Evolutionary conservation across 1,284 basidiomycete genomes (phyloP), one percentile per base, ranked within the genome.

Genomic region (Fomitopsis pinicola): DNA sequence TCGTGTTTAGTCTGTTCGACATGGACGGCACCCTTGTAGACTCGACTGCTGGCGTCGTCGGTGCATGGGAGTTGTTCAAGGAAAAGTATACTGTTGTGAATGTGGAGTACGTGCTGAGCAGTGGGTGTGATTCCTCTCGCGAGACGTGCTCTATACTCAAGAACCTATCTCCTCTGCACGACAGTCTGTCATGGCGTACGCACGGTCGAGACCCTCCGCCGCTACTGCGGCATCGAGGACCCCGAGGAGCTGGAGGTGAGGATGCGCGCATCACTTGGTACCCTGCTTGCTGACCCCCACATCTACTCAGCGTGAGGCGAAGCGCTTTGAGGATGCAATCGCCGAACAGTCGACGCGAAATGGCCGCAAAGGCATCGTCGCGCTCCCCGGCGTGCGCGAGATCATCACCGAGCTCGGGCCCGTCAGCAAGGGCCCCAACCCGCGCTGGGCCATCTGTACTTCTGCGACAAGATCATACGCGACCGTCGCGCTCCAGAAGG

Each of bases 11-110:
- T 63, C 77, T 90, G 15, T 89, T 89, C 69, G 89, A 91, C 71
- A 91, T 91, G 89, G 89, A 90, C 71, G 89, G 89, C 60, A 92
- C 90, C 38, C 76, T 92, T 58, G 80, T 92, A 58, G 86, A 91
- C 72, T 89, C 87, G 36, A 89, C 87, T 17, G 81, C 82, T 38
- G 89, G 88, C 52, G 87, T 92, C 42, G 76, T 83, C n/a, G 89
- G 87, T 53, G 89, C 91, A 53, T 92, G 91, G 91, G 76, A 85
- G 58, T 70, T 77, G 3, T 91, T 92, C 72, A 78, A 79, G 58
- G 71, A 85, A 69, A 79, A 77, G 57, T 92, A 91, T 68, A 84
- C 87, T 5, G 73, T 73, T 38, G 80, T 92, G 60, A 81, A 91
- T 67, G 80, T 91, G 17, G 67, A 82, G 28, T 66, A 82, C 52